A percentile compares a stretch with the other conserved stretches of the same genome.
phyloP scores from a whole-genome alignment of 169 alveolate species.

The Cryptosporidium parvum region DNA sequence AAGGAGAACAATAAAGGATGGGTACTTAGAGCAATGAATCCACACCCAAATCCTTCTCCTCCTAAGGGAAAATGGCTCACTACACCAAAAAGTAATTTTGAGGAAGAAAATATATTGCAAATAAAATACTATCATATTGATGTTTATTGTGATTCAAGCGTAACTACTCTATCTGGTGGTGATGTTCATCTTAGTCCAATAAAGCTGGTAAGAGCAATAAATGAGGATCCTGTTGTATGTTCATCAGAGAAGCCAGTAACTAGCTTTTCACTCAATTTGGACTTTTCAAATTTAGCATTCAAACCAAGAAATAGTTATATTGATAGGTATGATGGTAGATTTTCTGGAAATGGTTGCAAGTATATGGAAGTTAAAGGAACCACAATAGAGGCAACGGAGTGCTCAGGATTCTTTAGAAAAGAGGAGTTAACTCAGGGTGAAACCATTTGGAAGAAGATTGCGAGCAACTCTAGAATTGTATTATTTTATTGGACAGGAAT shows the following conservation, averaged over 20 bases:
- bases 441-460: slow-evolving; percentile 48
- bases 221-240: slow-evolving; percentile 36
- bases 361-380: slow-evolving; percentile 62
- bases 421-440: slow-evolving; percentile 3
- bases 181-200: not conserved
- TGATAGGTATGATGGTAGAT: not conserved
- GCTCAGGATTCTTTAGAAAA: slow-evolving; percentile 59
- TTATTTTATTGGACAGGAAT: slow-evolving; percentile 70
- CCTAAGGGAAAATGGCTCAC: slow-evolving; percentile 56
- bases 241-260: slow-evolving; percentile 19
- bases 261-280: slow-evolving; percentile 35
- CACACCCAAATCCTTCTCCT: slow-evolving; percentile 45
- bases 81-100: not conserved
- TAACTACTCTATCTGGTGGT: slow-evolving; percentile 30
- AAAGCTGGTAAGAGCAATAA: slow-evolving; percentile 1
- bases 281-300: slow-evolving; percentile 4
- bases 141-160: slow-evolving; percentile 32
- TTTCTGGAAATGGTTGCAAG: slow-evolving; percentile 2
- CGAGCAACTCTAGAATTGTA: slow-evolving; percentile 27
- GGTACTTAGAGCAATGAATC: slow-evolving; percentile 47
- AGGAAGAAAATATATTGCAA: not conserved
- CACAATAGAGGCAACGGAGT: slow-evolving; percentile 51
- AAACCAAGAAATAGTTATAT: slow-evolving; percentile 28
- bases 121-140: slow-evolving; percentile 22
- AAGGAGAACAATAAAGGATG: slow-evolving; percentile 13